A percentile compares a stretch with the other conserved stretches of the same genome.
These are phyloP conservation scores for Pleurotus tuber-regium DNA, from an alignment of 768 basidiomycete genomes.

Conservation along the genomic window DNA sequence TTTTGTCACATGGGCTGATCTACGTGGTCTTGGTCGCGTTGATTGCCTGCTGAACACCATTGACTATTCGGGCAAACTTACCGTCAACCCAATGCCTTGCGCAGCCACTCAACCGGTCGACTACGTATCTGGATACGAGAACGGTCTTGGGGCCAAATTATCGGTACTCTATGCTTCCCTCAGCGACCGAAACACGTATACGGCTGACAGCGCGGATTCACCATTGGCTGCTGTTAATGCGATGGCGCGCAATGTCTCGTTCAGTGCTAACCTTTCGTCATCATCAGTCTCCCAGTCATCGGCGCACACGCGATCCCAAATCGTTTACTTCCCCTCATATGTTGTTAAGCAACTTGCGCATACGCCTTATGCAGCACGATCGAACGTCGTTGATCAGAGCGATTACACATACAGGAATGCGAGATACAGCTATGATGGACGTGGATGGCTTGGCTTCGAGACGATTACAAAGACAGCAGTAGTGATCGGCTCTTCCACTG, in stretches of 20 bases:
- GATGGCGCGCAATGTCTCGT: slow-evolving; percentile 14
- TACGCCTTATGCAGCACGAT: slow-evolving; percentile 10
- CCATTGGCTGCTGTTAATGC: slow-evolving; percentile 13
- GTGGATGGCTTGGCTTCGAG: slow-evolving; percentile 15
- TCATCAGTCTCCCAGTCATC: slow-evolving; percentile 10
- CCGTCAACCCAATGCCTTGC: background rate
- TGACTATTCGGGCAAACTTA: background rate
- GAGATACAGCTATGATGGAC: slow-evolving; percentile 12
- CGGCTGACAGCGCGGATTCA: background rate
- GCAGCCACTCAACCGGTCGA: background rate
- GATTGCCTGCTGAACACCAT: slow-evolving; percentile 3
- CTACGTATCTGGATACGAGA: background rate
- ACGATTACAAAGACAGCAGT: slow-evolving; percentile 13
- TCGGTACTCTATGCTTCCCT: background rate
- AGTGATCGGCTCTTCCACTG: slow-evolving; percentile 7
- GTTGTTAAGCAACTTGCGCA: slow-evolving; percentile 13
- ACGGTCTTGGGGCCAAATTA: slow-evolving; percentile 4
- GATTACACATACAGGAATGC: slow-evolving; percentile 14
- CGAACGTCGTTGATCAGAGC: slow-evolving; percentile 10
- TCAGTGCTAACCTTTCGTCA: slow-evolving; percentile 11
- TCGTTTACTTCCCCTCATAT: slow-evolving; percentile 15
- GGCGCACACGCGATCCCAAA: slow-evolving; percentile 9
- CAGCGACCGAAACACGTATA: slow-evolving; percentile 3
- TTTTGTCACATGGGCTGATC: slow-evolving; percentile 8
- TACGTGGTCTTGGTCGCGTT: background rate